phyloP scores from a whole-genome alignment of 208 protist species.

The Acanthamoeba polyphaga region DNA sequence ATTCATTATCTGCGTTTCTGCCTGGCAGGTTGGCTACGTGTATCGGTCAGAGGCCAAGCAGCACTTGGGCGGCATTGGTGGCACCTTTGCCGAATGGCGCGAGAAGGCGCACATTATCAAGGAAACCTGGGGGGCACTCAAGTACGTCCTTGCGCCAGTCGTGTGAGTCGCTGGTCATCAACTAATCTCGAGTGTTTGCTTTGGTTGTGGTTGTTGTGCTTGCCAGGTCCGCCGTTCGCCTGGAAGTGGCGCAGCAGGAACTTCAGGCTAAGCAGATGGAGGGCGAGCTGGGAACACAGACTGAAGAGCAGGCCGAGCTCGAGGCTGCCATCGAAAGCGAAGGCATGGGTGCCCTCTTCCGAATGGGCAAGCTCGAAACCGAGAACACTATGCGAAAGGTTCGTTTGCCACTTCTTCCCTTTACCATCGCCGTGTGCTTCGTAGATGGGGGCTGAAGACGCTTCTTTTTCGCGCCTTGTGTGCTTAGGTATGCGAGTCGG shows the following conservation, averaged over 20 bases:
- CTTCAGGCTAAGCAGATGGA: constrained; percentile 55
- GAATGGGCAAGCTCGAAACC: constrained; percentile 72
- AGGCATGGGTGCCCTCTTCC: constrained; percentile 72
- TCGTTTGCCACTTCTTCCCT: not conserved
- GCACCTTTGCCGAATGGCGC: constrained; percentile 56
- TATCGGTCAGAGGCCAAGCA: constrained; percentile 74
- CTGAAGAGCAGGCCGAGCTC: constrained; percentile 65
- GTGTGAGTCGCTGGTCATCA: not conserved
- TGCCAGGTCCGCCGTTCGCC: not conserved
- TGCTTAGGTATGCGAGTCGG: constrained; percentile 42
- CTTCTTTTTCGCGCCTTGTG: not conserved
- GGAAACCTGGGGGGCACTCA: constrained; percentile 55
- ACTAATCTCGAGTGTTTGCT: not conserved
- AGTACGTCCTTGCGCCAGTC: not conserved
- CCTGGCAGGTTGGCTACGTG: constrained; percentile 55
- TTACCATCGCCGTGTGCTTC: too few relatives aligned
- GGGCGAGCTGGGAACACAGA: constrained; percentile 31
- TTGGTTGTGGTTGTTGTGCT: not conserved
- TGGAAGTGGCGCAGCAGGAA: constrained; percentile 64
- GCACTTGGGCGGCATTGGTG: constrained; percentile 58
- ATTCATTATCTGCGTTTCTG: not conserved
- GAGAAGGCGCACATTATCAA: constrained; percentile 60
- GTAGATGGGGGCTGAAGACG: too few relatives aligned
- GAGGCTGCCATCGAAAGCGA: constrained; percentile 41
- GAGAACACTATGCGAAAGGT: constrained; percentile 63